Evolutionary conservation across 306 rosid species (phyloP).

Genomic region (Alnus glutinosa): DNA sequence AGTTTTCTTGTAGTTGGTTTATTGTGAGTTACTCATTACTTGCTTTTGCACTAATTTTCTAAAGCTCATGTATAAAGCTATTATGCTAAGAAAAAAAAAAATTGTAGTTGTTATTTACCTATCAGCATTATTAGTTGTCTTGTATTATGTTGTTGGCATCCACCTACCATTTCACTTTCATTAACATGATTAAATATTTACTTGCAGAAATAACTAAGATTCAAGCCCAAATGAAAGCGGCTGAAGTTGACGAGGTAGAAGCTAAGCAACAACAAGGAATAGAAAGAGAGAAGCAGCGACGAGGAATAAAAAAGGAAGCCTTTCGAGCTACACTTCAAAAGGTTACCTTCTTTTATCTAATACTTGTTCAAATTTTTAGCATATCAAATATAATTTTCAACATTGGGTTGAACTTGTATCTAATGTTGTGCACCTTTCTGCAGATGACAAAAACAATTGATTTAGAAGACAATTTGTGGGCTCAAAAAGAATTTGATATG

Average conservation of each 20-base stretch:
- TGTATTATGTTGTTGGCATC: background rate
- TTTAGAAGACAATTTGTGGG: background rate
- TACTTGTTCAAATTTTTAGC: background rate
- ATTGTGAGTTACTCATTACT: no score
- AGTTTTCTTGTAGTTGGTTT: no score
- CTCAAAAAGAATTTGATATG: background rate
- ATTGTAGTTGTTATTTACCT: no score
- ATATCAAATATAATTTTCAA: background rate
- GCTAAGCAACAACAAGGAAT: no score
- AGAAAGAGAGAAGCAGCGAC: background rate
- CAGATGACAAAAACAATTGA: background rate
- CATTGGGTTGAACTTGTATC: background rate
- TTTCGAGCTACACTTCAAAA: background rate
- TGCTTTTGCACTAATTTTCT: no score
- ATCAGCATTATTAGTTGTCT: no score
- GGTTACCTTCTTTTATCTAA: background rate
- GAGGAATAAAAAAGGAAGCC: background rate
- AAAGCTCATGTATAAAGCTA: no score
- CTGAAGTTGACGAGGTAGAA: background rate
- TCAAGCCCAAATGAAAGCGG: background rate
- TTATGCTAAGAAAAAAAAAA: no score
- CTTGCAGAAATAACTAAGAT: background rate
- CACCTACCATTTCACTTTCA: background rate
- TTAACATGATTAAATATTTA: no score
- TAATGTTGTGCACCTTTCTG: background rate